These are phyloP conservation scores for Penicillium canariense DNA, from an alignment of 495 filamentous ascomycete species.

Conservation along the genomic window DNA sequence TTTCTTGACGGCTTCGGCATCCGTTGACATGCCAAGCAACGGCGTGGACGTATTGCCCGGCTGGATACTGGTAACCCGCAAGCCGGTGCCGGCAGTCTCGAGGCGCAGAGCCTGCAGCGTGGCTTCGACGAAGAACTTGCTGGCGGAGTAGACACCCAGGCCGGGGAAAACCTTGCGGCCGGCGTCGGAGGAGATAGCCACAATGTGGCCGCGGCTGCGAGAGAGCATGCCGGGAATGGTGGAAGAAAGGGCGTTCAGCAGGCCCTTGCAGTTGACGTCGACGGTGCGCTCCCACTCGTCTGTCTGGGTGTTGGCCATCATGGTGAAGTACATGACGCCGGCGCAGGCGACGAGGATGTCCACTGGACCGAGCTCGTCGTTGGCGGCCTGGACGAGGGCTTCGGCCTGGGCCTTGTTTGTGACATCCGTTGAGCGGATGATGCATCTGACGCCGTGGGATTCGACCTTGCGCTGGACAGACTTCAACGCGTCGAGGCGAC, in stretches of 20 bases:
- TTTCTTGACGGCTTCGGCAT: constrained; percentile 66
- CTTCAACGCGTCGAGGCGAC: constrained; percentile 59
- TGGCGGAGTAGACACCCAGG: constrained; percentile 68
- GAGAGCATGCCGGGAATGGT: constrained; percentile 62
- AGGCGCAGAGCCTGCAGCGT: constrained; percentile 63
- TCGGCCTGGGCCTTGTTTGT: constrained; percentile 56
- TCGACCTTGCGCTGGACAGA: constrained; percentile 50
- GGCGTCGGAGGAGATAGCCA: constrained; percentile 69
- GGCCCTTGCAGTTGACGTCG: constrained; percentile 70
- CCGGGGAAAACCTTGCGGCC: constrained; percentile 71
- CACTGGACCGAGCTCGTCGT: constrained; percentile 57
- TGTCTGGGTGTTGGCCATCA: constrained; percentile 64
- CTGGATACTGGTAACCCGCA: constrained; percentile 64
- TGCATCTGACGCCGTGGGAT: constrained; percentile 51
- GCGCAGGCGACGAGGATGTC: constrained; percentile 68
- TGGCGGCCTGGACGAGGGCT: constrained; percentile 49
- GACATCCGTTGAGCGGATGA: constrained; percentile 60
- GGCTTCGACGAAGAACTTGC: constrained; percentile 73
- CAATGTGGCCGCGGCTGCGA: constrained; percentile 59
- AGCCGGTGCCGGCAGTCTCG: constrained; percentile 62
- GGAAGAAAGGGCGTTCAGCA: constrained; percentile 59
- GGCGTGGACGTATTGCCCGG: constrained; percentile 65
- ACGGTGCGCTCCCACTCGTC: constrained; percentile 70
- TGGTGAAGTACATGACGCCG: constrained; percentile 73
- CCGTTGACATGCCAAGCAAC: constrained; percentile 62